phyloP scores from a whole-genome alignment of 2,329 filamentous ascomycete genomes.

The Geosmithia morbida region DNA sequence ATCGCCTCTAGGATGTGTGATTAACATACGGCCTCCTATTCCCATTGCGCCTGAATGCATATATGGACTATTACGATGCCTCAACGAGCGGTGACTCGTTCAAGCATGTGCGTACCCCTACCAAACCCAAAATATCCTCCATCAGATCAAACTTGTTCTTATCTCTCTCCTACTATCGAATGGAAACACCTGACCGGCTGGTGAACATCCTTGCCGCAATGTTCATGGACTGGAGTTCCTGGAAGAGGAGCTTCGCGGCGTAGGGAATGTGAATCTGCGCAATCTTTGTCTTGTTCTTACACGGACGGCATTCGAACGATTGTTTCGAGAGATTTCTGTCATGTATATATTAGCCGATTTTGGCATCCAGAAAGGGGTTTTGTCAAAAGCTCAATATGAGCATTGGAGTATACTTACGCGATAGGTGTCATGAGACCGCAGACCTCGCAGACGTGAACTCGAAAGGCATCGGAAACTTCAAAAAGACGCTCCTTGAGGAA shows the following conservation, averaged over 20 bases:
- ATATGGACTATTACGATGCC: background rate
- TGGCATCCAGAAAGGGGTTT: constrained; percentile 3
- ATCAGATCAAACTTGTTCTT: background rate
- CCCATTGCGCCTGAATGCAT: background rate
- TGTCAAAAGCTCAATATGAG: background rate
- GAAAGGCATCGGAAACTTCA: constrained; percentile 94
- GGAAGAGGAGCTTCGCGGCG: constrained; percentile 94
- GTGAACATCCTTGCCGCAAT: constrained; percentile 97
- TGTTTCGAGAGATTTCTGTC: constrained; percentile 81
- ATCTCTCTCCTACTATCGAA: constrained; percentile 32
- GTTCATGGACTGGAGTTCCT: constrained; percentile 96
- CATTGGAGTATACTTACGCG: constrained; percentile 55
- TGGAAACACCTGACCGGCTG: constrained; percentile 60
- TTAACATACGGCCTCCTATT: background rate
- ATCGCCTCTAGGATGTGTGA: background rate
- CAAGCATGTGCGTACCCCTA: background rate
- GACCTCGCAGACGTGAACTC: constrained; percentile 96
- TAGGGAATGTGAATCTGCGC: constrained; percentile 97
- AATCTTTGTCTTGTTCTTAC: constrained; percentile 98
- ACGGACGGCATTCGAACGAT: constrained; percentile 90
- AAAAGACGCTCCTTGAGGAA: constrained; percentile 97
- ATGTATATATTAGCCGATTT: constrained; percentile 13
- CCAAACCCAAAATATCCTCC: background rate
- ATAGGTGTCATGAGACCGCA: constrained; percentile 98
- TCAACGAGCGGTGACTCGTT: background rate